Conservation (phyloP, 768 basidiomycete species). For the Psilocybe azurescens region DNA sequence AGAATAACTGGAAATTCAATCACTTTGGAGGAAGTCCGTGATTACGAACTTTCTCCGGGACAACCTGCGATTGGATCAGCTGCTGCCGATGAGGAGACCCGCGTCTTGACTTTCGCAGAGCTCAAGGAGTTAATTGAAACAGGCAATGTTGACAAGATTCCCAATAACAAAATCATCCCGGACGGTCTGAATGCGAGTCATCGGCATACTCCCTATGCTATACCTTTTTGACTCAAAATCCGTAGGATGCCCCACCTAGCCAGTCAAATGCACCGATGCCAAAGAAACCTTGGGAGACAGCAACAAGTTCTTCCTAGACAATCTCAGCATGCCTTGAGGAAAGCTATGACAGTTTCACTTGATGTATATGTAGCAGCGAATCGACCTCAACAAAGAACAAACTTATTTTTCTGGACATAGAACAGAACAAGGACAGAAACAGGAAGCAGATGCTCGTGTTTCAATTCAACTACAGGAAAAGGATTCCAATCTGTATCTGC, state of each 20-base stretch:
- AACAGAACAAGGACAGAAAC: slow-evolving; percentile 6
- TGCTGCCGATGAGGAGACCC: slow-evolving; percentile 19
- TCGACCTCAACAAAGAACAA: background rate
- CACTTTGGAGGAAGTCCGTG: slow-evolving; percentile 45
- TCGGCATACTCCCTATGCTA: slow-evolving; percentile 1
- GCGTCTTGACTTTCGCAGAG: slow-evolving; percentile 66
- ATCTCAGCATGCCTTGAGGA: background rate
- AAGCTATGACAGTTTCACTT: background rate
- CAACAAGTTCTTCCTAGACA: background rate
- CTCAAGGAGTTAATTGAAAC: slow-evolving; percentile 73
- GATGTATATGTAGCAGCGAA: background rate
- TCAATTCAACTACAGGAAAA: background rate
- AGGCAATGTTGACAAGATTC: slow-evolving; percentile 74
- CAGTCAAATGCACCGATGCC: slow-evolving; percentile 52
- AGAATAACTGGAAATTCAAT: slow-evolving; percentile 48
- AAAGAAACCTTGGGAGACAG: slow-evolving; percentile 75
- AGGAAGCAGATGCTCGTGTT: background rate
- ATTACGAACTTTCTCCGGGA: slow-evolving; percentile 34
- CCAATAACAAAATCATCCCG: slow-evolving; percentile 78
- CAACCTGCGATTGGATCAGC: background rate
- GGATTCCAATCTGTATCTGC: background rate
- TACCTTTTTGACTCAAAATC: background rate
- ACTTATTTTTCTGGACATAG: background rate
- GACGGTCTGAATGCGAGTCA: slow-evolving; percentile 65
- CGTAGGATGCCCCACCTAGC: slow-evolving; percentile 61